phyloP scores from a whole-genome alignment of 2,329 filamentous ascomycete genomes.

The Metarhizium album region DNA sequence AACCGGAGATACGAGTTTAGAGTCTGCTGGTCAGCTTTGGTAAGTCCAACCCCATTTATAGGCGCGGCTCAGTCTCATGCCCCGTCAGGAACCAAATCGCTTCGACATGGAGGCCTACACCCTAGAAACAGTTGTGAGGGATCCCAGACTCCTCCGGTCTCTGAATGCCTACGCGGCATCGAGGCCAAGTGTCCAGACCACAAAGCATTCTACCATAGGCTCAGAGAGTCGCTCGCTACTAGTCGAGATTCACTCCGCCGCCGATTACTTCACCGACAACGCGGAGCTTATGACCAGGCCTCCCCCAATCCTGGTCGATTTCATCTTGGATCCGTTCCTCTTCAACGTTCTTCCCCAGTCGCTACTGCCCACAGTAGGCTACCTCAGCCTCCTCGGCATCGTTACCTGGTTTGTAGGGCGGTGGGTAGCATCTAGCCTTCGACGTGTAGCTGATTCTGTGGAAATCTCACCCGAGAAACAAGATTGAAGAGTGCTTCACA shows the following conservation, averaged over 20 bases:
- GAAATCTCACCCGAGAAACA: conserved; percentile 26
- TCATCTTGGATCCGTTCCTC: conserved; percentile 78
- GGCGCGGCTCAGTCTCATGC: not conserved
- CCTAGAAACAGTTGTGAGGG: conserved; percentile 49
- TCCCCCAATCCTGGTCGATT: conserved; percentile 64
- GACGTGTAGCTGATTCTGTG: conserved; percentile 15
- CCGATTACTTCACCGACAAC: conserved; percentile 77
- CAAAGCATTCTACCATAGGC: not conserved
- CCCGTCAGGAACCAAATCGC: conserved; percentile 71
- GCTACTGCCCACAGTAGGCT: conserved; percentile 59
- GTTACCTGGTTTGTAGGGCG: conserved; percentile 33
- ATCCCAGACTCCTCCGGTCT: conserved; percentile 52
- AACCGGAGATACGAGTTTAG: conserved; percentile 80
- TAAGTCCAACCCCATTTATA: not conserved
- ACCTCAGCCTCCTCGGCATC: conserved; percentile 52
- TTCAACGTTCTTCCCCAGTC: conserved; percentile 71
- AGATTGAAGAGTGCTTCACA: conserved; percentile 13
- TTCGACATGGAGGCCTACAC: conserved; percentile 61
- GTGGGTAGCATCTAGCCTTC: conserved; percentile 18
- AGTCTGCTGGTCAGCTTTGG: conserved; percentile 73
- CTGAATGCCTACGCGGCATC: conserved; percentile 50
- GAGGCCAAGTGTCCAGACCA: conserved; percentile 23
- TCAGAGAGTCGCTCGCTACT: conserved; percentile 44
- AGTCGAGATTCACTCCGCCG: conserved; percentile 62
- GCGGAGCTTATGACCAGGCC: conserved; percentile 62